Base-by-base conservation (phyloP, 2,329 filamentous ascomycete species). In the Beauveria scarabaeidicola region DNA sequence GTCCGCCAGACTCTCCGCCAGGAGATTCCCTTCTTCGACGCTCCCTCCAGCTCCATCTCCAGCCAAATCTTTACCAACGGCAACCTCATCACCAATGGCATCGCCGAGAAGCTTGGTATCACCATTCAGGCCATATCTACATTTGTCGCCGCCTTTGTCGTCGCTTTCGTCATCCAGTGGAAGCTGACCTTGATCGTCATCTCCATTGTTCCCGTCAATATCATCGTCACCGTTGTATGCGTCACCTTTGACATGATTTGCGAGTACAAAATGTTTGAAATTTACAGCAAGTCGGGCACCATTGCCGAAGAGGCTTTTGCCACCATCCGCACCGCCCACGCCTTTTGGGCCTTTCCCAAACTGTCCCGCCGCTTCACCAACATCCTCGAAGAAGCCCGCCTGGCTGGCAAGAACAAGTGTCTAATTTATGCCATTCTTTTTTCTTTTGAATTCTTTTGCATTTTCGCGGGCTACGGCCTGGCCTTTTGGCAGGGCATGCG, bases 11-110 rank as follows among this genome's bases (percentile, higher is more conserved):
- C 69, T 1, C 68, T 76, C 2, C 69, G 80, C 1, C 80, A 85
- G 64, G 81, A 84, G 58, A 74, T 84, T 3, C 74, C 76, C 62
- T 81, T 79, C 64, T 85, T 83, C 61, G 82, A 85, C 65, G 68
- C 70, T 19, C 69, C 72, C 3, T 72, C 72, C 5, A 75, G 74
- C 0, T 79, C 77, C 3, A 68, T 78, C 9, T 73, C 78, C 0
- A 71, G 74, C 2, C 74, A 78, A 59, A 73, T 81, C 58, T 79
- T 78, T 1, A 78, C 76, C 15, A 80, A 79, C 61, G 75, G 72
- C 38, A 78, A 78, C 43, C 69, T 74, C 15, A 72, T 79, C 64
- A 75, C 75, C 62, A 69, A 71, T 36, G 77, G 76, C 61, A 75
- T 78, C 58, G 73, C 75, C 0, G 76, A 78, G 60, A 78, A 77